phyloP scores from a whole-genome alignment of 2,329 filamentous ascomycete genomes.

The Microcera coccophila region DNA sequence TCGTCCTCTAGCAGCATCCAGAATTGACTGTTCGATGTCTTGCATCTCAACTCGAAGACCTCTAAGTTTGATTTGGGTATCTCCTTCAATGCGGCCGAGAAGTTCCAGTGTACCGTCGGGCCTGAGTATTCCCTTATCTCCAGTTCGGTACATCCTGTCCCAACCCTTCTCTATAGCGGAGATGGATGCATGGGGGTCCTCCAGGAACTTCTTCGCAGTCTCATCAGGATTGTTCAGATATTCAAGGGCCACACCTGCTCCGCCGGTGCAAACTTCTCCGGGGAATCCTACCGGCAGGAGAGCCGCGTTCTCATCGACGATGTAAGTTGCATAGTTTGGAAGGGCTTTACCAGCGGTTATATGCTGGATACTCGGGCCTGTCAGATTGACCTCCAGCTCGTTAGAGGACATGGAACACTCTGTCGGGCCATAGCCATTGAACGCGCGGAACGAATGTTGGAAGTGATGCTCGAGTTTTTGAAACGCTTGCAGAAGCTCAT shows the following conservation, averaged over 20 bases:
- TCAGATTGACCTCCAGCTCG: neutral
- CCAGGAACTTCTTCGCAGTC: conserved; percentile 4
- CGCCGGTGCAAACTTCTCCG: conserved; percentile 27
- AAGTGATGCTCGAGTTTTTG: conserved; percentile 5
- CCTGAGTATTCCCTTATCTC: conserved; percentile 18
- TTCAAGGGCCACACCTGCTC: conserved; percentile 39
- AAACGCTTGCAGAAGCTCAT: conserved; percentile 9
- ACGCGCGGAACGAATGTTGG: conserved; percentile 4
- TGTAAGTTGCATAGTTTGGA: conserved; percentile 37
- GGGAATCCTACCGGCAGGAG: conserved; percentile 14
- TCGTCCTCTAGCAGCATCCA: too few relatives aligned
- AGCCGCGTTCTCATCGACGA: conserved; percentile 34
- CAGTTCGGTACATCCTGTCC: conserved; percentile 13
- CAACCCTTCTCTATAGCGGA: neutral
- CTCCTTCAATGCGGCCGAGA: conserved; percentile 37
- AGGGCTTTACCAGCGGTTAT: conserved; percentile 15
- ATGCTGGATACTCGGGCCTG: neutral
- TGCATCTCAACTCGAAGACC: conserved; percentile 25
- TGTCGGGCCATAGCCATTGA: conserved; percentile 13
- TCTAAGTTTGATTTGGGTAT: conserved; percentile 44
- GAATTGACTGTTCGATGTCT: neutral
- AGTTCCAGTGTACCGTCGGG: conserved; percentile 33
- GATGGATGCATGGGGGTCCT: neutral
- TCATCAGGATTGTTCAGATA: conserved; percentile 34
- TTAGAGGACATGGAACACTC: conserved; percentile 1